Base-by-base conservation (phyloP, 208 protist genomes). In the Trypanosoma boissoni region DNA sequence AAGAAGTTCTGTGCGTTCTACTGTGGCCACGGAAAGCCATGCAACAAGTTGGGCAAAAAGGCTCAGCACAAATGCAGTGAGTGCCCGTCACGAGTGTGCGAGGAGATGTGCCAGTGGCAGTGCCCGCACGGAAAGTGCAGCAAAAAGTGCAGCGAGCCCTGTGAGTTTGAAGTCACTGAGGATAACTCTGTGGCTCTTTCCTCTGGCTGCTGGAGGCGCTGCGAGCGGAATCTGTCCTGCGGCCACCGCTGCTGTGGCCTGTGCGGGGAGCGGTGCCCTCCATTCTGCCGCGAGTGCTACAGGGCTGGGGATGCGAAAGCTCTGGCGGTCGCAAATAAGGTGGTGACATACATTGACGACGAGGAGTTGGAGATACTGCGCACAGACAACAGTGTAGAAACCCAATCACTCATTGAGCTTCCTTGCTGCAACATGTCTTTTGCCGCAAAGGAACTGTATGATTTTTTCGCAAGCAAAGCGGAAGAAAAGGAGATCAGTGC, bases 211-310 rank as follows among this genome's bases (percentile, higher is more conserved):
- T 39, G 76, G 18, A 16, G 72, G 56, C 58, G 18, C 20, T 87
- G 80, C 48, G 6, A 9, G 1, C 41, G 72, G 12, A 0, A 6
- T 9, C 49, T 83, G 2, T 2, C 2, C 7, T 66, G 59, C 52
- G 26, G 16, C 9, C 52, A 80, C 34, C 34, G 31, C 26, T 83
- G 75, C 61, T 32, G 52, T 16, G 74, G 78, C n/a, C 21, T 87
- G 0, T 84, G 74, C 45, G 78, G 78, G n/a, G 78, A 86, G 37
- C n/a, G 20, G 8, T 87, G 80, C 48, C 74, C 74, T 1, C 2
- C 10, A 18, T 23, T 64, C 14, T 83, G 68, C 48, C 41, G 31
- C 36, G 27, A 20, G 10, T 86, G 74, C 51, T 48, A 57, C 57
- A 26, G 12, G 34, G 9, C 7, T 20, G n/a, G 16, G 5, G 9